Evolutionary conservation across 345 rosid species (phyloP).

Genomic region (Citrus unshiu): DNA sequence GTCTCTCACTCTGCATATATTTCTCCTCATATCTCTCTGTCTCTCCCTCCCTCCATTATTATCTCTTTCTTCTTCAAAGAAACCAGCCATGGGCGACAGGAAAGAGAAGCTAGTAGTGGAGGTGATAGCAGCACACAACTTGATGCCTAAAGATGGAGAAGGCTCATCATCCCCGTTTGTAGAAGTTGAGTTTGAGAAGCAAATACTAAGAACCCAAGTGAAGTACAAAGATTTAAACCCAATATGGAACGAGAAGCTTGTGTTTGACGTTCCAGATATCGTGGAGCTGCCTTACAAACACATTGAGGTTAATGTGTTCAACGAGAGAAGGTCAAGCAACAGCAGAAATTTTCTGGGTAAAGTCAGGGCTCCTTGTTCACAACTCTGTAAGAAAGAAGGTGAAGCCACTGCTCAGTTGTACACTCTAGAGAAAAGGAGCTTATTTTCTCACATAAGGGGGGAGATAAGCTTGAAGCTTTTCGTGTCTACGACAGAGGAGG

Average conservation of each 20-base stretch:
- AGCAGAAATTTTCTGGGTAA: slow-evolving; percentile 64
- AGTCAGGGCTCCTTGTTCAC: slow-evolving; percentile 50
- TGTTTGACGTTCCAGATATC: slow-evolving; percentile 42
- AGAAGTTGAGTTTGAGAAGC: slow-evolving; percentile 66
- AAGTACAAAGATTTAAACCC: slow-evolving; percentile 65
- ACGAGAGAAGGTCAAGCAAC: slow-evolving; percentile 52
- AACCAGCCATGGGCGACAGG: slow-evolving; percentile 20
- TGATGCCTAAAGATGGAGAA: slow-evolving; percentile 82
- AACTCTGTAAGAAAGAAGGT: slow-evolving; percentile 36
- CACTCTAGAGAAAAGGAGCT: slow-evolving; percentile 61
- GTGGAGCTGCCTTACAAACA: slow-evolving; percentile 53
- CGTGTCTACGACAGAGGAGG: slow-evolving; percentile 32
- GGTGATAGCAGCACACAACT: slow-evolving; percentile 63
- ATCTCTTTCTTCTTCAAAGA: neutral
- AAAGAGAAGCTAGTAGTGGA: slow-evolving; percentile 69
- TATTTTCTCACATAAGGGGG: slow-evolving; percentile 67
- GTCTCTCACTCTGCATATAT: neutral
- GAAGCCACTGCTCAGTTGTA: slow-evolving; percentile 46
- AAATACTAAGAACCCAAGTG: slow-evolving; percentile 50
- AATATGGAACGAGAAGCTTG: slow-evolving; percentile 73
- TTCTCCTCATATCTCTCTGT: neutral
- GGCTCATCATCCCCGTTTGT: slow-evolving; percentile 74
- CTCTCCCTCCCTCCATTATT: neutral
- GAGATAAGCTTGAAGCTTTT: slow-evolving; percentile 61
- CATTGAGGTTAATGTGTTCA: slow-evolving; percentile 54